Conservation (phyloP, 257 asterid species). For the Petrea volubilis region DNA sequence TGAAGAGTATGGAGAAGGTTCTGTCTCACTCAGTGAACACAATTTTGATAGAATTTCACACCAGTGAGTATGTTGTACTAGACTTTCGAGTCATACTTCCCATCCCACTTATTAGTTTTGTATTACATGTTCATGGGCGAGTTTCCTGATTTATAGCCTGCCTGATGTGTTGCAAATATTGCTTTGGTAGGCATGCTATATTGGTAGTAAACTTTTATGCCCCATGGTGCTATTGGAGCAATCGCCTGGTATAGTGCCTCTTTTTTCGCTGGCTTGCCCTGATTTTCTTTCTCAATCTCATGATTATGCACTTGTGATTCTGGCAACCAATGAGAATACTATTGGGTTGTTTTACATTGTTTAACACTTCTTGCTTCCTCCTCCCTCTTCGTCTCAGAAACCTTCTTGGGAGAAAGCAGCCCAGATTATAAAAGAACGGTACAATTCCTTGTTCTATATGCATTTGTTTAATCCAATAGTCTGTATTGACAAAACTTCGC, state of each 20-base stretch:
- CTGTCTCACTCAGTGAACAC: slow-evolving; percentile 44
- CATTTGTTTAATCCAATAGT: not conserved
- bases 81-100: not conserved
- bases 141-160: slow-evolving; percentile 3
- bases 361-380: not conserved
- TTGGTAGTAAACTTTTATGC: slow-evolving; percentile 67
- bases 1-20: slow-evolving; percentile 59
- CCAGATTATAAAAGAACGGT: slow-evolving; percentile 54
- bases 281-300: not conserved
- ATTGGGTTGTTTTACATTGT: slow-evolving; percentile 10
- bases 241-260: slow-evolving; percentile 46
- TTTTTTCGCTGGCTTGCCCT: slow-evolving; percentile 7
- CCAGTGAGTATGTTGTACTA: slow-evolving; percentile 43
- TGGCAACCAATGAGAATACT: not conserved
- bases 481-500: slow-evolving; percentile 3
- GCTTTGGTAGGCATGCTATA: slow-evolving; percentile 46
- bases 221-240: slow-evolving; percentile 77
- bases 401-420: slow-evolving; percentile 80
- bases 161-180: slow-evolving; percentile 12
- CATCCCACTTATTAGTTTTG: not conserved
- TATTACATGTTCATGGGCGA: not conserved
- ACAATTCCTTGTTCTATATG: slow-evolving; percentile 5
- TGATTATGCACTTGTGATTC: not conserved
- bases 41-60: slow-evolving; percentile 59
- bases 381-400: slow-evolving; percentile 49